Evolutionary conservation across 257 asterid species (phyloP).

Genomic region (Galeopsis tetrahit): DNA sequence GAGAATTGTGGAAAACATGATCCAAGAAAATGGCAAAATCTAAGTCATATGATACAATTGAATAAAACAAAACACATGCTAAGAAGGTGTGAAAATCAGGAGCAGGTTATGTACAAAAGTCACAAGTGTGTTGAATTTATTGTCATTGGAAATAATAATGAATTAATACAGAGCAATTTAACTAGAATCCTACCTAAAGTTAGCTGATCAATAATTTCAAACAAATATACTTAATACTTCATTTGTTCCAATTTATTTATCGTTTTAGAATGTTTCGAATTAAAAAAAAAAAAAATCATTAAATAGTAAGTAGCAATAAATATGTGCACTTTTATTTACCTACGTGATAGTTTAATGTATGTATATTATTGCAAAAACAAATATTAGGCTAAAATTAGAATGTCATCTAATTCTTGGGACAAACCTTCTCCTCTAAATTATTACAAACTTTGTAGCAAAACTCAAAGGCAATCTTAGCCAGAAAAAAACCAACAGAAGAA

Average conservation of each 20-base stretch:
- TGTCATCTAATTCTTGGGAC: too few species aligned
- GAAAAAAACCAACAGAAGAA: neutral
- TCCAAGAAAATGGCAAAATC: constrained; percentile 13
- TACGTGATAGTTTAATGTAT: too few species aligned
- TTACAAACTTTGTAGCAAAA: neutral
- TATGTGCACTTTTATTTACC: too few species aligned
- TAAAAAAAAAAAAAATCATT: too few species aligned
- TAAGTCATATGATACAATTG: neutral
- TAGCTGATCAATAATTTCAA: constrained; percentile 8
- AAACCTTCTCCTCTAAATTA: neutral
- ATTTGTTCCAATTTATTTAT: too few species aligned
- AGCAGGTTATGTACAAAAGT: constrained; percentile 26
- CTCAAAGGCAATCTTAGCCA: neutral
- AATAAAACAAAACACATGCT: neutral
- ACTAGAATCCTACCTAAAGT: constrained; percentile 17
- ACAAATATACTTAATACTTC: neutral
- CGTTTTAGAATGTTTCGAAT: too few species aligned
- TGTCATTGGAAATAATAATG: neutral
- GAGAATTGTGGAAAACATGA: constrained; percentile 1
- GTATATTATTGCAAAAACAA: too few species aligned
- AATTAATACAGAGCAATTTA: constrained; percentile 11
- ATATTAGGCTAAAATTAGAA: too few species aligned
- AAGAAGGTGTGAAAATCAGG: constrained; percentile 28
- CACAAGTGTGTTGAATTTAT: constrained; percentile 12
- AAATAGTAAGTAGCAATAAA: too few species aligned